phyloP scores from a whole-genome alignment of 192 early-diverging fungal genomes.

The Backusella tarrabulga region DNA sequence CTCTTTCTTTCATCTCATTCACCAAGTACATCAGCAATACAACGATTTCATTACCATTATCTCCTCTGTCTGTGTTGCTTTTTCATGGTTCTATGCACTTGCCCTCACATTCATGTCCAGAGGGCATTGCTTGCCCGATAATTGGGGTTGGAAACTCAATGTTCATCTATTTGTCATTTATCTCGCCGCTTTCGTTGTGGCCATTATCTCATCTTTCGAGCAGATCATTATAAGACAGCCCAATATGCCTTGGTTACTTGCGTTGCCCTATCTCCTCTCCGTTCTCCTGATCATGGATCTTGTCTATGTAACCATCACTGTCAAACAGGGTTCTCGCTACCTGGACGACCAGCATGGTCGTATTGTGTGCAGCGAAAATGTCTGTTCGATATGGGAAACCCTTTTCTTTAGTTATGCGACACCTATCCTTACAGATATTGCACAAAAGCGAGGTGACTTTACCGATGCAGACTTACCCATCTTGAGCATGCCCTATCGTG shows the following conservation, averaged over 20 bases:
- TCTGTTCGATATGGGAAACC: slow-evolving; percentile 31
- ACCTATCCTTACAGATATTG: slow-evolving; percentile 22
- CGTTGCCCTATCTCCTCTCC: not conserved
- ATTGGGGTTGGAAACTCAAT: slow-evolving; percentile 36
- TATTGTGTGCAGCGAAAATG: not conserved
- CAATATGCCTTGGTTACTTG: not conserved
- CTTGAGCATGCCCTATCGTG: slow-evolving; percentile 14
- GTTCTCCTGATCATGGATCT: slow-evolving; percentile 13
- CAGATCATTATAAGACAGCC: not conserved
- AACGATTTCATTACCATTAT: not conserved
- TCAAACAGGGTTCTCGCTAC: slow-evolving; percentile 7
- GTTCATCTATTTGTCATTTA: slow-evolving; percentile 24
- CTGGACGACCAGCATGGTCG: slow-evolving; percentile 8
- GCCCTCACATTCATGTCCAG: slow-evolving; percentile 15
- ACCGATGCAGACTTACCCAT: slow-evolving; percentile 42
- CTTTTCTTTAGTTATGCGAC: slow-evolving; percentile 41
- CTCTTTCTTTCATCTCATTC: not conserved
- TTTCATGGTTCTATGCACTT: slow-evolving; percentile 26
- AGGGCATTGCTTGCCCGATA: slow-evolving; percentile 14
- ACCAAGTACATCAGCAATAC: not conserved
- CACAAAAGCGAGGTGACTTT: slow-evolving; percentile 92
- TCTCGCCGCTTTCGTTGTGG: not conserved
- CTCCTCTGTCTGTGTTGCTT: not conserved
- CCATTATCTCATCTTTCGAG: not conserved
- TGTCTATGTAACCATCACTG: slow-evolving; percentile 14